Percentiles rank a stretch among this genome's conserved stretches.
Conservation (phyloP, 2,329 filamentous ascomycete species). For the Balansia obtecta region DNA sequence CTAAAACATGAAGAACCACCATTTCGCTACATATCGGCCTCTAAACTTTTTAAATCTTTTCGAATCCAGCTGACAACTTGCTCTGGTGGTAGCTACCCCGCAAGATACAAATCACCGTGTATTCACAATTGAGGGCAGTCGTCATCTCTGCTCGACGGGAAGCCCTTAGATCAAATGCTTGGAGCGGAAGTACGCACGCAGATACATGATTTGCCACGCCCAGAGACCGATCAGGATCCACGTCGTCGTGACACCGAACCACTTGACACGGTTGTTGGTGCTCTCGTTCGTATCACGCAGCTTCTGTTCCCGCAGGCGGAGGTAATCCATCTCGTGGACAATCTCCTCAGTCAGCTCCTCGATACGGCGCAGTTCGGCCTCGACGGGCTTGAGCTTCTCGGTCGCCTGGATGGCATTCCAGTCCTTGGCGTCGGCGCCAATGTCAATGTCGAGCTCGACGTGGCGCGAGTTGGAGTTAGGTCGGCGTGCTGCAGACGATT, state of each 20-base stretch:
- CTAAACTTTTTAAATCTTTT: too few species aligned
- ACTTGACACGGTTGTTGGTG: conserved; percentile 97
- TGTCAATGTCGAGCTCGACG: conserved; percentile 88
- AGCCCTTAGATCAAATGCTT: conserved; percentile 26
- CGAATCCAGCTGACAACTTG: too few species aligned
- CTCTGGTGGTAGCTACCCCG: too few species aligned
- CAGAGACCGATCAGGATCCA: conserved; percentile 80
- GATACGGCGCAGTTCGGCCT: conserved; percentile 85
- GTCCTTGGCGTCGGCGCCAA: conserved; percentile 93
- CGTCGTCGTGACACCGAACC: conserved; percentile 93
- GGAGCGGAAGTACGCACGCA: conserved; percentile 87
- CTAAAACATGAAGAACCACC: too few species aligned
- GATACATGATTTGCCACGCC: conserved; percentile 94
- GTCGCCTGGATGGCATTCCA: conserved; percentile 93
- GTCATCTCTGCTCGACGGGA: too few species aligned
- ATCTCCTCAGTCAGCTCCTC: conserved; percentile 85
- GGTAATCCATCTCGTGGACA: conserved; percentile 91
- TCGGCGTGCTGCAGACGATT: conserved; percentile 18
- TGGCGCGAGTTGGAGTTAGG: conserved; percentile 47
- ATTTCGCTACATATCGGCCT: too few species aligned
- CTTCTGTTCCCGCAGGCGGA: conserved; percentile 81
- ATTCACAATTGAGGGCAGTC: too few species aligned
- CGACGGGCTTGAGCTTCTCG: conserved; percentile 95
- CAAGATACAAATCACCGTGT: too few species aligned
- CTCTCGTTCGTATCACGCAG: conserved; percentile 98